Percentiles rank a stretch among this genome's conserved stretches.
Conservation (phyloP, 1,284 basidiomycete species). For the Testicularia cyperi region DNA sequence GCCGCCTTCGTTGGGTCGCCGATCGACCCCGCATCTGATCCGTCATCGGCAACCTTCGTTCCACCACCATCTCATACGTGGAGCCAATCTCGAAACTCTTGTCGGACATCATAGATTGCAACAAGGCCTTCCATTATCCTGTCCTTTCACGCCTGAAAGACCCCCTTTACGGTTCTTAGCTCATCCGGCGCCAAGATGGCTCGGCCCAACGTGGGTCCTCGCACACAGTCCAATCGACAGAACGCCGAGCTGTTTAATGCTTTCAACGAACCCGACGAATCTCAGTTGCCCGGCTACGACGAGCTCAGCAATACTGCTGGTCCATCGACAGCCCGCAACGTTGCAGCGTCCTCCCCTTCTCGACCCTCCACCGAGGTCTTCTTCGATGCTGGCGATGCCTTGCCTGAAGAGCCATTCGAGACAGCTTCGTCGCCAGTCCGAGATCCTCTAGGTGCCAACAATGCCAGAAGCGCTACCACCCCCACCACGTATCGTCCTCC, state of each 20-base stretch:
- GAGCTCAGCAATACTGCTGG: slow-evolving; percentile 13
- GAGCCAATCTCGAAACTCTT: too few species aligned
- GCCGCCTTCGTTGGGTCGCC: too few species aligned
- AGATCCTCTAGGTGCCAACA: slow-evolving; percentile 36
- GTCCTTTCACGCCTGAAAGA: too few species aligned
- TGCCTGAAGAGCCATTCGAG: slow-evolving; percentile 13
- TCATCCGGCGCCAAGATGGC: slow-evolving; percentile 14
- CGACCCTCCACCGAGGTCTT: slow-evolving; percentile 34
- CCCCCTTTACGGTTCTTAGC: too few species aligned
- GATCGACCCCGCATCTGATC: too few species aligned
- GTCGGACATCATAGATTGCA: too few species aligned
- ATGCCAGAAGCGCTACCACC: slow-evolving; percentile 1
- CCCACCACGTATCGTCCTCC: slow-evolving; percentile 3
- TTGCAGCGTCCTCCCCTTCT: neutral
- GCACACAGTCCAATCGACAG: slow-evolving; percentile 18
- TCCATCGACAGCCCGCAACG: neutral
- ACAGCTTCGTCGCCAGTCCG: neutral
- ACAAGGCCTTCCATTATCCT: too few species aligned
- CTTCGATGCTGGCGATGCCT: slow-evolving; percentile 50
- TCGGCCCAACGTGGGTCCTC: slow-evolving; percentile 9
- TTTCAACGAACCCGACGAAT: slow-evolving; percentile 19
- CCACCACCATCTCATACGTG: too few species aligned
- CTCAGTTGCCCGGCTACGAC: slow-evolving; percentile 17
- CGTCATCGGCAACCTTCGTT: too few species aligned
- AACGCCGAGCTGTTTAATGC: slow-evolving; percentile 30